These are phyloP conservation scores for Apostasia shenzhenica DNA, from an alignment of 106 monocot genomes.

Conservation along the genomic window DNA sequence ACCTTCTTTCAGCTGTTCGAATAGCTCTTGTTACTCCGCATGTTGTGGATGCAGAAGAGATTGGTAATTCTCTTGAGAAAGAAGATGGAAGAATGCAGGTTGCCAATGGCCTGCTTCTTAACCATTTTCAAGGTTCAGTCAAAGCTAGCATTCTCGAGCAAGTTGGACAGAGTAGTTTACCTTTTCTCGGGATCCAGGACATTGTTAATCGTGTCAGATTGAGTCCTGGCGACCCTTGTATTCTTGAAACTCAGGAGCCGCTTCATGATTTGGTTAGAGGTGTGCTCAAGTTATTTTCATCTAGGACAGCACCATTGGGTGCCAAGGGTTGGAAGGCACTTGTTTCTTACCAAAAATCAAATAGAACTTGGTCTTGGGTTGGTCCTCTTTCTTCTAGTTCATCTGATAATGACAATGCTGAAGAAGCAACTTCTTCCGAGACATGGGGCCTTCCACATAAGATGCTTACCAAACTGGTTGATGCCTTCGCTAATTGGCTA, in stretches of 20 bases:
- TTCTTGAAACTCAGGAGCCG: slow-evolving; percentile 93
- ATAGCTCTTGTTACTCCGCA: slow-evolving; percentile 54
- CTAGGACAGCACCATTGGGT: slow-evolving; percentile 87
- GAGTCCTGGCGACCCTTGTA: slow-evolving; percentile 86
- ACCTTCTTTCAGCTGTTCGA: slow-evolving; percentile 80
- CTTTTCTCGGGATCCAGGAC: slow-evolving; percentile 66
- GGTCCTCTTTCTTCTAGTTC: slow-evolving; percentile 40
- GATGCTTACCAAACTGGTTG: slow-evolving; percentile 86
- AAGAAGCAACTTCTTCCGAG: slow-evolving; percentile 85
- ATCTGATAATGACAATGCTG: slow-evolving; percentile 35
- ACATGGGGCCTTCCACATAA: slow-evolving; percentile 92
- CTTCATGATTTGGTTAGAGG: slow-evolving; percentile 90
- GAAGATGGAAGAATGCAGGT: slow-evolving; percentile 8
- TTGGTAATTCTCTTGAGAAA: slow-evolving; percentile 11
- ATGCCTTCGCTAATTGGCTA: slow-evolving; percentile 96
- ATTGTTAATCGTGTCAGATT: slow-evolving; percentile 60
- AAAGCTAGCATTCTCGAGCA: slow-evolving; percentile 14
- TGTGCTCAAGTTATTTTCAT: slow-evolving; percentile 76
- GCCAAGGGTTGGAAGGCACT: slow-evolving; percentile 88
- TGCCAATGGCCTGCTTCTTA: slow-evolving; percentile 8
- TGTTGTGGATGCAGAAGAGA: slow-evolving; percentile 23
- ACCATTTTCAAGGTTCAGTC: slow-evolving; percentile 13
- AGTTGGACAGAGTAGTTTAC: slow-evolving; percentile 20
- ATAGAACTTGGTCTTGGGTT: slow-evolving; percentile 74
- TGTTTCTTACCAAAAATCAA: slow-evolving; percentile 63